These are phyloP conservation scores for Colletotrichum shisoi DNA, from an alignment of 2,329 filamentous ascomycete species.

Conservation along the genomic window DNA sequence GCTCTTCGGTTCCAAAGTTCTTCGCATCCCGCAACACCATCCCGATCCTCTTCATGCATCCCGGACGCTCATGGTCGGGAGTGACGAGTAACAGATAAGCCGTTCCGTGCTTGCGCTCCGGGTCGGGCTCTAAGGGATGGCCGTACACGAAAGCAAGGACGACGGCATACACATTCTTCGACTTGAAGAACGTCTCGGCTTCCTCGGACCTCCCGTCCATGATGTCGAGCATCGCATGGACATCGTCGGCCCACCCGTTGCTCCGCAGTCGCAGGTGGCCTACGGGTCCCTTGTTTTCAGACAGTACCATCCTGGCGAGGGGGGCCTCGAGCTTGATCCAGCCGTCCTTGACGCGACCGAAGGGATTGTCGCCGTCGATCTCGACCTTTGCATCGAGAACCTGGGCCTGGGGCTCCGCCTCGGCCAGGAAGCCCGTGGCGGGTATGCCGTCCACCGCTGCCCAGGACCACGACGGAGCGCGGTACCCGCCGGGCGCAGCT, in stretches of 20 bases:
- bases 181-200: neutral
- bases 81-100: constrained; percentile 9
- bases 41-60: constrained; percentile 20
- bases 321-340: constrained; percentile 33
- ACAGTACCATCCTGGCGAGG: constrained; percentile 19
- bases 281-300: constrained; percentile 20
- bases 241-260: neutral
- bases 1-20: neutral
- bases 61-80: constrained; percentile 2
- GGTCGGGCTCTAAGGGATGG: neutral
- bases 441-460: constrained; percentile 26
- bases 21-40: neutral
- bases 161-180: constrained; percentile 9
- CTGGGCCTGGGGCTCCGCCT: neutral
- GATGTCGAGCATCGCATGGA: constrained; percentile 5
- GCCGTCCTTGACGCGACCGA: constrained; percentile 31
- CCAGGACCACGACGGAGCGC: constrained; percentile 36
- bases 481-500: constrained; percentile 4
- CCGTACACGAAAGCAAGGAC: constrained; percentile 10
- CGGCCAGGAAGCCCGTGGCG: neutral
- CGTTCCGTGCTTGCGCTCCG: neutral
- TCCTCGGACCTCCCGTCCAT: constrained; percentile 10
- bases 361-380: constrained; percentile 31
- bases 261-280: constrained; percentile 14
- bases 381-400: constrained; percentile 30